These are phyloP conservation scores for Heracleum sosnowskyi DNA, from an alignment of 129 eudicot genomes.

Conservation along the genomic window DNA sequence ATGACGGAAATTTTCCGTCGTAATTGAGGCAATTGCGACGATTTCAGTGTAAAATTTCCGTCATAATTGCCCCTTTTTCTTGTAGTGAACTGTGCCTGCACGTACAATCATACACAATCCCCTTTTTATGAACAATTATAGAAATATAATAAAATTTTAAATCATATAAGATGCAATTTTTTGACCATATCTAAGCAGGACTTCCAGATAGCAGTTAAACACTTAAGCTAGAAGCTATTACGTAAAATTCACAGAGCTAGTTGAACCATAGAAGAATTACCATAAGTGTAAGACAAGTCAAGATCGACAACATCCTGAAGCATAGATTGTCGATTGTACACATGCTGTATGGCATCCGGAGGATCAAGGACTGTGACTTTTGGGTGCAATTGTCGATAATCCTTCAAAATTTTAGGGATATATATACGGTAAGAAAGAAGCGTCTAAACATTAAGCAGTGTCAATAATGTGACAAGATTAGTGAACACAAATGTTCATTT, in stretches of 20 bases:
- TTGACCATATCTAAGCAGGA: constrained; percentile 3
- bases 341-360: constrained; percentile 83
- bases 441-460: not conserved
- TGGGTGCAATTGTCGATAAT: constrained; percentile 73
- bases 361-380: constrained; percentile 94
- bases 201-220: not conserved
- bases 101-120: not conserved
- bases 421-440: constrained; percentile 2
- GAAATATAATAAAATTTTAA: not conserved
- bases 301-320: constrained; percentile 89
- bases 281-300: constrained; percentile 61
- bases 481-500: not conserved
- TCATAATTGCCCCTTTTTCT: no score
- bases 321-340: constrained; percentile 90
- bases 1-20: no score
- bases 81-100: constrained; percentile 85
- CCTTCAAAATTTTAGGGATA: constrained; percentile 34
- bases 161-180: not conserved
- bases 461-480: not conserved
- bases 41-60: no score
- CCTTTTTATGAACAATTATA: not conserved
- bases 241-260: not conserved
- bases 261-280: constrained; percentile 26
- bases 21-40: no score
- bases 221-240: not conserved